These are phyloP conservation scores for Wickerhamiella azymoides DNA, from an alignment of 805 yeast species.

Conservation along the genomic window DNA sequence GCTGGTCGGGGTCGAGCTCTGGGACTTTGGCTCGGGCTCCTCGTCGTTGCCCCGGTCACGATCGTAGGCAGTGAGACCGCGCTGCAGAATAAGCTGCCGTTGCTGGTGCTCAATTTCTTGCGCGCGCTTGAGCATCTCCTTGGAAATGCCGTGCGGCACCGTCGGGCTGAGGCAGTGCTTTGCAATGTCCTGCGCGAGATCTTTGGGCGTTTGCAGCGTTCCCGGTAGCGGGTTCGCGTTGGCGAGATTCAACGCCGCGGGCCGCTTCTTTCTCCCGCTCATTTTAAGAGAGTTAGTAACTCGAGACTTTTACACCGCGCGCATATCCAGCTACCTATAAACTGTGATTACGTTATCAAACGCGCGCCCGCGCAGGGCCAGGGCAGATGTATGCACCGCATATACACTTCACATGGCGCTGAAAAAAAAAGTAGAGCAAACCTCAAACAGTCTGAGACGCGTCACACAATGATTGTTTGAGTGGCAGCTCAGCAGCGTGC, in stretches of 20 bases:
- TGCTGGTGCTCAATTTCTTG: conserved; percentile 14
- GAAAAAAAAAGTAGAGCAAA: too few species aligned
- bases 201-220: conserved; percentile 6
- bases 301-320: neutral
- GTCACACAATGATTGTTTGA: too few species aligned
- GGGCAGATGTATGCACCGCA: neutral
- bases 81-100: conserved; percentile 12
- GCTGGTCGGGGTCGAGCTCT: conserved; percentile 13
- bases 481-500: too few species aligned
- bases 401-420: too few species aligned
- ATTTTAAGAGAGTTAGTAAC: neutral
- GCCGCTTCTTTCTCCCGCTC: conserved; percentile 1
- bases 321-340: neutral
- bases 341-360: neutral
- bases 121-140: conserved; percentile 10
- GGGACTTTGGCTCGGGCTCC: conserved; percentile 5
- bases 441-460: too few species aligned
- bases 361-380: neutral
- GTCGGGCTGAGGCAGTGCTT: conserved; percentile 15
- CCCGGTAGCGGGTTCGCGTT: conserved; percentile 9
- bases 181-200: conserved; percentile 12
- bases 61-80: conserved; percentile 3
- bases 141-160: conserved; percentile 10
- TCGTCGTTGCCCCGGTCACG: conserved; percentile 2
- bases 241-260: conserved; percentile 6